Conservation (phyloP, 2,329 filamentous ascomycete genomes). For the Neonectria ditissima region DNA sequence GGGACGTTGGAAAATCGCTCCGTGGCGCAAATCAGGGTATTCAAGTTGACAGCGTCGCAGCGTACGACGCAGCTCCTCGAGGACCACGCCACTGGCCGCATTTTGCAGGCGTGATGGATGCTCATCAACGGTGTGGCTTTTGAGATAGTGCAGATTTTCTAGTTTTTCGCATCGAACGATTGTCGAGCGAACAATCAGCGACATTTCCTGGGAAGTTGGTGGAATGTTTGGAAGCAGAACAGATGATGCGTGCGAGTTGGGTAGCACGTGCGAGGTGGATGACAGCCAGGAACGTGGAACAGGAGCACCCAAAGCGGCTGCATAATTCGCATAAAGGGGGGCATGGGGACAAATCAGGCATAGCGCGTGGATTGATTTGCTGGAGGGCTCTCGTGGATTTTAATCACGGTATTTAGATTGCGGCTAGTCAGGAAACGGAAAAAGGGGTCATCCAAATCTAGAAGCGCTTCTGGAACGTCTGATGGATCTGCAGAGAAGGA, state of each 20-base stretch:
- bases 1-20: not conserved
- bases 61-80: not conserved
- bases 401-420: not conserved
- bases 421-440: slow-evolving; percentile 6
- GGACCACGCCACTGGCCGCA: not conserved
- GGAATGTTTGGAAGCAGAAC: not conserved
- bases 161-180: not conserved
- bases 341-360: not conserved
- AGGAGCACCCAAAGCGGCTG: not conserved
- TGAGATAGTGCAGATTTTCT: not conserved
- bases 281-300: too few species aligned
- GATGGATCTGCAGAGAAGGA: not conserved
- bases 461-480: not conserved
- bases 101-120: not conserved
- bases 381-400: not conserved
- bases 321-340: not conserved
- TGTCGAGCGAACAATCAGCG: not conserved
- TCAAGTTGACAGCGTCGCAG: not conserved
- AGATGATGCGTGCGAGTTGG: not conserved
- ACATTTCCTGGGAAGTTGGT: not conserved
- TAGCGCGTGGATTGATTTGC: not conserved
- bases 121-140: not conserved
- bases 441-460: not conserved
- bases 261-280: not conserved
- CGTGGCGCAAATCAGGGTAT: not conserved